These are phyloP conservation scores for Parathielavia hyrcaniae DNA, from an alignment of 495 filamentous ascomycete species.

Conservation along the genomic window DNA sequence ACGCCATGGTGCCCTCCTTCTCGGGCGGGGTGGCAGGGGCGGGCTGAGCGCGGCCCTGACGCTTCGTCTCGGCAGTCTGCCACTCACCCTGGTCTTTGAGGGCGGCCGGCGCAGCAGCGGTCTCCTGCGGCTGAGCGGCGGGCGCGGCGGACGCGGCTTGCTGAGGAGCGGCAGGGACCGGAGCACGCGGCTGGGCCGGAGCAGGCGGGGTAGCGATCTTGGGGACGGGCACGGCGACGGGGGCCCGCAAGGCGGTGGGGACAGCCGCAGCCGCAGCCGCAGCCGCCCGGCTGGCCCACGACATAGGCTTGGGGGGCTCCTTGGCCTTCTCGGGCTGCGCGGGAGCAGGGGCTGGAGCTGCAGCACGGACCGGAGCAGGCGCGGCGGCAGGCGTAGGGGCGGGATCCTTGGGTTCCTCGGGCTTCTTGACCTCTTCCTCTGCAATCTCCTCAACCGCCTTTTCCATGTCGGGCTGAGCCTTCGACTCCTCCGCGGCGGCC, in stretches of 20 bases:
- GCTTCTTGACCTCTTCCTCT: conserved; percentile 44
- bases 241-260: conserved; percentile 37
- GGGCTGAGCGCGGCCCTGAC: conserved; percentile 60
- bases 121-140: conserved; percentile 30
- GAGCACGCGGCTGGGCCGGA: conserved; percentile 29
- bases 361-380: conserved; percentile 39
- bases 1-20: conserved; percentile 66
- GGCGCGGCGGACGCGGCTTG: conserved; percentile 37
- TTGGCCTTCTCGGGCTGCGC: conserved; percentile 35
- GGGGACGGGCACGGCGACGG: conserved; percentile 26
- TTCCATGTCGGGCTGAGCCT: conserved; percentile 33
- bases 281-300: conserved; percentile 77
- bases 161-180: conserved; percentile 29
- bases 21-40: conserved; percentile 46
- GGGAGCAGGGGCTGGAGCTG: conserved; percentile 37
- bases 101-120: conserved; percentile 26
- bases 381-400: conserved; percentile 50
- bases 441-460: conserved; percentile 39
- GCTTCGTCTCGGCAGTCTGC: conserved; percentile 83
- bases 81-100: conserved; percentile 54
- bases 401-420: conserved; percentile 55
- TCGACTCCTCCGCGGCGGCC: conserved; percentile 43
- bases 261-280: conserved; percentile 41
- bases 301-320: conserved; percentile 59
- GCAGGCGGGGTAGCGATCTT: conserved; percentile 42